Evolutionary conservation across 495 filamentous ascomycete species (phyloP), one percentile per base, ranked within the genome.

Genomic region (Articulospora tetracladia): DNA sequence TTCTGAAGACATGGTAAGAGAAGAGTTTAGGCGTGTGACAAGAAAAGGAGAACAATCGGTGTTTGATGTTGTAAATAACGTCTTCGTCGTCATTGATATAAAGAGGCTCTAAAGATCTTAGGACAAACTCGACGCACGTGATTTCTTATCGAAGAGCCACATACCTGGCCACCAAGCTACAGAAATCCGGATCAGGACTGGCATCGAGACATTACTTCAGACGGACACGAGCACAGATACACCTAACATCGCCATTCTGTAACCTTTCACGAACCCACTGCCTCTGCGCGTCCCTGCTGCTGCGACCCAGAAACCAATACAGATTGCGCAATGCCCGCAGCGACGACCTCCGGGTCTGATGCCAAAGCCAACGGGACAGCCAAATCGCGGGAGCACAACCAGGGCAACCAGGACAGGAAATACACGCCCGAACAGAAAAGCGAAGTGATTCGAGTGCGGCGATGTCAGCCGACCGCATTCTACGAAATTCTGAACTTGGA

Each of bases 381-480:
- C 50, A 87, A 87, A 73, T 83, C 80, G 69, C 87, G 90, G 60
- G 85, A 91, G 28, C 94, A 98, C 75, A 93, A 94, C 68, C 93
- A 98, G 68, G 94, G 94, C 60, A 96, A 92, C 71, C 89, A 93
- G 70, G 89, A 91, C 49, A 87, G 92, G 61, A 90, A 89, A 72
- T 96, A 85, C 74, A 98, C 93, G 6, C 73, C 82, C 23, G 94
- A 97, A 58, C 93, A 98, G 70, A 93, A 94, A 70, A 82, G 86
- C 0, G 92, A 93, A 15, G 94, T 98, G 22, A 73, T 96, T 58
- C 82, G 94, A 46, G 92, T 98, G 66, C 84, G 89, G 59, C 81
- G 80, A 77, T 98, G 94, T 72, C 77, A 81, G 23, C 74, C 90
- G 32, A 97, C 91, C 3, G 91, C 88, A 1, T 98, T 93, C 67